Evolutionary conservation across 805 yeast species (phyloP).

Genomic region (Gaillardinia entomophila): DNA sequence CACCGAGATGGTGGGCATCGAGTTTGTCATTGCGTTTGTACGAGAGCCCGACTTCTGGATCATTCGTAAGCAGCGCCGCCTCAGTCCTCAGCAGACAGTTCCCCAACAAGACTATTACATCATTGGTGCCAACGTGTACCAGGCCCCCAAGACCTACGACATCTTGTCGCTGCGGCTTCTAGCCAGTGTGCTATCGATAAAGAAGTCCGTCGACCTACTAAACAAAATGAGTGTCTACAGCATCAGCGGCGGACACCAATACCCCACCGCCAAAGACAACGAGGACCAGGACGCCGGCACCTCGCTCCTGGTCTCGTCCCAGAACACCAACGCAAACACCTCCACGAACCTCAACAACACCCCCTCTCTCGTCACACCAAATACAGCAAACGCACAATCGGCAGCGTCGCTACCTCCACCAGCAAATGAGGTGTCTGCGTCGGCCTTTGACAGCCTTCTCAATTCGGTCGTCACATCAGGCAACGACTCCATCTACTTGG

Average conservation of each 20-base stretch:
- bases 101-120: slow-evolving; percentile 77
- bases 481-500: slow-evolving; percentile 20
- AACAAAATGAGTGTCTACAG: slow-evolving; percentile 27
- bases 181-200: slow-evolving; percentile 29
- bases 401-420: slow-evolving; percentile 6
- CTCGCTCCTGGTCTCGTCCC: background rate
- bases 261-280: slow-evolving; percentile 10
- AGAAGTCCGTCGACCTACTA: slow-evolving; percentile 26
- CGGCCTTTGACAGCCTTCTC: slow-evolving; percentile 27
- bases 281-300: slow-evolving; percentile 2
- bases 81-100: slow-evolving; percentile 43
- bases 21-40: slow-evolving; percentile 67
- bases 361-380: slow-evolving; percentile 4
- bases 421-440: slow-evolving; percentile 18
- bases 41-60: slow-evolving; percentile 94
- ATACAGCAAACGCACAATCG: slow-evolving; percentile 3
- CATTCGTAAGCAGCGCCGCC: slow-evolving; percentile 72
- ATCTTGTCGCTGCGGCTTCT: slow-evolving; percentile 64
- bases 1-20: slow-evolving; percentile 76
- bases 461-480: slow-evolving; percentile 15
- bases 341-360: slow-evolving; percentile 7
- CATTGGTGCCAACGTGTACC: slow-evolving; percentile 87
- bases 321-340: slow-evolving; percentile 3
- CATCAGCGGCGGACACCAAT: slow-evolving; percentile 28
- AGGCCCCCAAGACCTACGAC: slow-evolving; percentile 75